Evolutionary conservation across 176 grass and related monocot genomes (phyloP).

Genomic region (Puya raimondii): DNA sequence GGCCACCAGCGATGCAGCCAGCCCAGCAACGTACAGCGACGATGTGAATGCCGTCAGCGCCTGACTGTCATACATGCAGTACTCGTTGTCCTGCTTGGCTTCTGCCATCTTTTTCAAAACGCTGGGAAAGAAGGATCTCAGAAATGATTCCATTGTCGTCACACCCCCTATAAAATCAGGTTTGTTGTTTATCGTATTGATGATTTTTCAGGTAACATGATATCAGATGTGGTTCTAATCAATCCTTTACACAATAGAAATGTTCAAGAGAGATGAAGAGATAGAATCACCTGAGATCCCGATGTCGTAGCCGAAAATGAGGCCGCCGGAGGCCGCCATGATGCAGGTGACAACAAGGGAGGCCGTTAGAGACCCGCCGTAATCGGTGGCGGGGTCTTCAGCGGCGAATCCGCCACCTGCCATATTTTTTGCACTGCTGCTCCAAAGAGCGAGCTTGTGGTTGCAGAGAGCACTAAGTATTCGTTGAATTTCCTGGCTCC

Average conservation of each 20-base stretch:
- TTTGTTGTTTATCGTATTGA: too few relatives aligned
- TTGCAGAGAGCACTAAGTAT: too few relatives aligned
- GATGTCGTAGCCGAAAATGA: constrained; percentile 89
- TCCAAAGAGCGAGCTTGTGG: background rate
- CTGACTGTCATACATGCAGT: constrained; percentile 71
- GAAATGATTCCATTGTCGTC: constrained; percentile 63
- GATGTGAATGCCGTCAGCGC: constrained; percentile 73
- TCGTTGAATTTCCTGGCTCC: too few relatives aligned
- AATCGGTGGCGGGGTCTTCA: constrained; percentile 24
- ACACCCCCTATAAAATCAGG: constrained; percentile 34
- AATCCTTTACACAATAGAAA: background rate
- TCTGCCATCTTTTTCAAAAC: constrained; percentile 38
- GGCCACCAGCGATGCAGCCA: constrained; percentile 47
- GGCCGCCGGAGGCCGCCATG: constrained; percentile 75
- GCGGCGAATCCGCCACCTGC: constrained; percentile 26
- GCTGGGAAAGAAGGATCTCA: constrained; percentile 48
- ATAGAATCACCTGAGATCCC: constrained; percentile 58
- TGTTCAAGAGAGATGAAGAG: background rate
- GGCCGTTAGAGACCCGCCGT: constrained; percentile 47
- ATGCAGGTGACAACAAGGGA: constrained; percentile 58
- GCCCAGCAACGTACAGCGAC: constrained; percentile 64
- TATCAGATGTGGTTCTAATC: too few relatives aligned
- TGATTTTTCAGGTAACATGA: too few relatives aligned
- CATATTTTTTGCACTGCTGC: constrained; percentile 23
- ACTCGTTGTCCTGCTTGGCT: constrained; percentile 39